Evolutionary conservation across 768 basidiomycete genomes (phyloP).

Genomic region (Psilocybe cubensis): DNA sequence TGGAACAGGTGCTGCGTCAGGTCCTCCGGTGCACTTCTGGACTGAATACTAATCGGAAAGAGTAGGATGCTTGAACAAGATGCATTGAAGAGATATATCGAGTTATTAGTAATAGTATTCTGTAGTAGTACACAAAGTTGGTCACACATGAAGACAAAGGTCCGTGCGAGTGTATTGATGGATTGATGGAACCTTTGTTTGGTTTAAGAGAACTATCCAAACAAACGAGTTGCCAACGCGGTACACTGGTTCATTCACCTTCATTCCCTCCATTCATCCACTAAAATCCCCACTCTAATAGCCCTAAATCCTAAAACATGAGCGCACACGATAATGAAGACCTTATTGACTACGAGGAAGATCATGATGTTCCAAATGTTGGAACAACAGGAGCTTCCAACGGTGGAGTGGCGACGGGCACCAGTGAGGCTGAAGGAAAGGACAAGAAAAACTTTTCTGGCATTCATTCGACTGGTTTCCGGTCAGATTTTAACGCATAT

Average conservation of each 20-base stretch:
- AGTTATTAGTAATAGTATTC: too few relatives aligned
- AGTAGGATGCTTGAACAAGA: too few relatives aligned
- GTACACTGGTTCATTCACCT: constrained; percentile 26
- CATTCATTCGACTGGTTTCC: constrained; percentile 99
- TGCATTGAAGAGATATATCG: too few relatives aligned
- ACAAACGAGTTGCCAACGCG: constrained; percentile 21
- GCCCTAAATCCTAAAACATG: constrained; percentile 48
- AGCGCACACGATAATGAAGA: constrained; percentile 88
- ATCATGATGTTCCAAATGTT: constrained; percentile 76
- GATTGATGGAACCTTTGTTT: constrained; percentile 29
- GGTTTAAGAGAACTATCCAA: constrained; percentile 28
- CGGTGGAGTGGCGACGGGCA: constrained; percentile 48
- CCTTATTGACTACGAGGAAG: constrained; percentile 94
- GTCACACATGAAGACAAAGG: constrained; percentile 18
- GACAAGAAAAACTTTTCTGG: constrained; percentile 99
- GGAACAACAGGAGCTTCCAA: constrained; percentile 49
- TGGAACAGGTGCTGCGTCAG: too few relatives aligned
- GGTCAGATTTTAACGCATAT: constrained; percentile 51
- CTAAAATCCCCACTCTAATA: constrained; percentile 30
- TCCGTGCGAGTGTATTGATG: constrained; percentile 35
- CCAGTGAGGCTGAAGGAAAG: constrained; percentile 69
- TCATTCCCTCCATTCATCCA: constrained; percentile 26
- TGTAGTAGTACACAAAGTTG: too few relatives aligned
- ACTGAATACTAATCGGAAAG: too few relatives aligned
- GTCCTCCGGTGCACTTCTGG: too few relatives aligned